Conservation (phyloP, 1,139 yeast genomes). For the Suhomyces yuchorum region DNA sequence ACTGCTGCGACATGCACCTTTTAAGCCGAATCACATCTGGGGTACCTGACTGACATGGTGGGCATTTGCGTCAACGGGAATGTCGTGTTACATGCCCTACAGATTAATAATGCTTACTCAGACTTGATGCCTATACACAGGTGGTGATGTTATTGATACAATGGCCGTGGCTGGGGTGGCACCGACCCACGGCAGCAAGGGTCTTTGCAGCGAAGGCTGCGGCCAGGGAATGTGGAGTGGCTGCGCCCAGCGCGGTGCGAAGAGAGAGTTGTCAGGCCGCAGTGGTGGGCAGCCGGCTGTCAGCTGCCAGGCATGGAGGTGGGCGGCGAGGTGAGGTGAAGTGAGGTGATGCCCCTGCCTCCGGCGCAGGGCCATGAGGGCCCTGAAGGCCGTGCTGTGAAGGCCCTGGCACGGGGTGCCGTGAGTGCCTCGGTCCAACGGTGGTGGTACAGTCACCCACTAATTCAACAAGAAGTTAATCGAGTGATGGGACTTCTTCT, state of each 20-base stretch:
- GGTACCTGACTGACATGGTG: constrained; percentile 2
- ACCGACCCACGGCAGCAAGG: not conserved
- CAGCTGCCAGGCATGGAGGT: no score
- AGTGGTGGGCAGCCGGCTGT: no score
- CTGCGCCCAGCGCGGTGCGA: no score
- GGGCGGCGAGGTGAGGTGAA: no score
- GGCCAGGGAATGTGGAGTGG: not conserved
- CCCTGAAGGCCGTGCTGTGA: no score
- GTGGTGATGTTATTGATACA: constrained; percentile 1
- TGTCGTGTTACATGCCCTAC: constrained; percentile 1
- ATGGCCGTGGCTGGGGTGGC: not conserved
- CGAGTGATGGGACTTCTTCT: constrained; percentile 31
- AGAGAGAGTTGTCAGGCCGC: no score
- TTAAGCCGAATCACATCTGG: constrained; percentile 2
- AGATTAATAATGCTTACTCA: constrained; percentile 1
- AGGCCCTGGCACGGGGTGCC: no score
- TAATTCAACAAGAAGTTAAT: constrained; percentile 30
- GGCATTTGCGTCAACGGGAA: constrained; percentile 1
- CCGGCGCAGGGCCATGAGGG: no score
- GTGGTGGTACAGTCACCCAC: no score
- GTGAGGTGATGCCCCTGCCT: no score
- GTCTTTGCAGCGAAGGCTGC: not conserved
- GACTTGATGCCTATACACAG: constrained; percentile 1
- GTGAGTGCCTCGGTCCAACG: no score
- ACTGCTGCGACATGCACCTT: not conserved